Conservation (phyloP, 495 filamentous ascomycete genomes). For the Apodospora peruviana region DNA sequence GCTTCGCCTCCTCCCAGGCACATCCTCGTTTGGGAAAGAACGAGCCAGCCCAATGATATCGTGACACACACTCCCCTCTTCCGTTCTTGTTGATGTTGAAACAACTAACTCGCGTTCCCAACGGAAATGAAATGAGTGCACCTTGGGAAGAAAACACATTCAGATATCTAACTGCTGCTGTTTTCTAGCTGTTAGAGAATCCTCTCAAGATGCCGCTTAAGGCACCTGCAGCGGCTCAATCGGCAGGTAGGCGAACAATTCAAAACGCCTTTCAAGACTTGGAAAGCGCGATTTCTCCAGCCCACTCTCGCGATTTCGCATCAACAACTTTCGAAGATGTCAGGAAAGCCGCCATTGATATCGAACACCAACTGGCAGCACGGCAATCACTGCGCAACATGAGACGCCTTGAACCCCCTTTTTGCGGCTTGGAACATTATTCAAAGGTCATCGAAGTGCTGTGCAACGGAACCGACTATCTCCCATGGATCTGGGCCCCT, state of each 20-base stretch:
- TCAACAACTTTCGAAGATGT: conserved; percentile 32
- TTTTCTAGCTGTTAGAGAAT: too few relatives aligned
- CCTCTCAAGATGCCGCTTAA: too few relatives aligned
- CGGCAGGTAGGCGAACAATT: conserved; percentile 11
- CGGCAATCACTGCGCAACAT: conserved; percentile 33
- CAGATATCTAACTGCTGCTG: too few relatives aligned
- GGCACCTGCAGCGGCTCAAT: too few relatives aligned
- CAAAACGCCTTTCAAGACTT: conserved; percentile 27
- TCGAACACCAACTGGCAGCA: conserved; percentile 32
- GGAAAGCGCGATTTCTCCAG: conserved; percentile 18
- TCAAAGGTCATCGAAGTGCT: conserved; percentile 34
- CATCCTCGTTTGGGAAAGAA: too few relatives aligned
- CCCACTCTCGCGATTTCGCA: conserved; percentile 23
- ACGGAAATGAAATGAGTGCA: too few relatives aligned
- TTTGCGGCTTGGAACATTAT: conserved; percentile 34
- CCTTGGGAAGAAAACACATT: too few relatives aligned
- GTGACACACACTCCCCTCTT: too few relatives aligned
- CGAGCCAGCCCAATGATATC: too few relatives aligned
- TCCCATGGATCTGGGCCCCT: conserved; percentile 45
- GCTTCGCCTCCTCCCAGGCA: too few relatives aligned
- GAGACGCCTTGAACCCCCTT: conserved; percentile 32
- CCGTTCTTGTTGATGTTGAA: too few relatives aligned
- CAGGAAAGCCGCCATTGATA: conserved; percentile 21
- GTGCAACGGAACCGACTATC: conserved; percentile 41
- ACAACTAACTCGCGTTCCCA: too few relatives aligned